Evolutionary conservation across 2,329 filamentous ascomycete species (phyloP).

Genomic region (Exophiala lecanii-corni): DNA sequence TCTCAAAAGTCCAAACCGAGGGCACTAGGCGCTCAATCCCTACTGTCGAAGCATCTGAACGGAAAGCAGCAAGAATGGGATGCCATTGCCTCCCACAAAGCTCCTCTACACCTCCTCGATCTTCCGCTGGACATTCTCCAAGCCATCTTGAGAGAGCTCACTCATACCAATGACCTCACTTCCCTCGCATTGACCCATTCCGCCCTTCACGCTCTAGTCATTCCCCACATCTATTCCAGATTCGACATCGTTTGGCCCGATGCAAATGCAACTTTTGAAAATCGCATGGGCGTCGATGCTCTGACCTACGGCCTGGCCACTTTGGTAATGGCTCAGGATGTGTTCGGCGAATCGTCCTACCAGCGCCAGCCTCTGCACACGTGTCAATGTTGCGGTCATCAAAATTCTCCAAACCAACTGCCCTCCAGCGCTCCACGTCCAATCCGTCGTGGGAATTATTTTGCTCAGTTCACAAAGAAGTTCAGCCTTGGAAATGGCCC

Average conservation of each 20-base stretch:
- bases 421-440: conserved; percentile 15
- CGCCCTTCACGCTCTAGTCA: conserved; percentile 67
- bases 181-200: conserved; percentile 74
- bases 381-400: conserved; percentile 29
- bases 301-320: conserved; percentile 78
- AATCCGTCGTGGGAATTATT: conserved; percentile 62
- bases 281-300: conserved; percentile 71
- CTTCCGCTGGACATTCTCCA: conserved; percentile 74
- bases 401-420: conserved; percentile 30
- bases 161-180: conserved; percentile 75
- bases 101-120: conserved; percentile 64
- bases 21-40: conserved; percentile 4
- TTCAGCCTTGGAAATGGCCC: conserved; percentile 84
- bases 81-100: conserved; percentile 38
- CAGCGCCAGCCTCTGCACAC: conserved; percentile 29
- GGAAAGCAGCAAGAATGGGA: conserved; percentile 26
- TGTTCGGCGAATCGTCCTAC: conserved; percentile 50
- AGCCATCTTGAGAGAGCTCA: conserved; percentile 75
- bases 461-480: conserved; percentile 72
- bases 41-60: conserved; percentile 23
- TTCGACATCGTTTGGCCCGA: conserved; percentile 90
- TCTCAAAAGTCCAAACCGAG: conserved; percentile 6
- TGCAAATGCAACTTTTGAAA: conserved; percentile 57
- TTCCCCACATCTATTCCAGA: conserved; percentile 75
- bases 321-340: conserved; percentile 66